Percentiles rank a stretch among this genome's conserved stretches.
Evolutionary conservation across 78 protist species (phyloP).

Genomic region (Pigoraptor vietnamica): DNA sequence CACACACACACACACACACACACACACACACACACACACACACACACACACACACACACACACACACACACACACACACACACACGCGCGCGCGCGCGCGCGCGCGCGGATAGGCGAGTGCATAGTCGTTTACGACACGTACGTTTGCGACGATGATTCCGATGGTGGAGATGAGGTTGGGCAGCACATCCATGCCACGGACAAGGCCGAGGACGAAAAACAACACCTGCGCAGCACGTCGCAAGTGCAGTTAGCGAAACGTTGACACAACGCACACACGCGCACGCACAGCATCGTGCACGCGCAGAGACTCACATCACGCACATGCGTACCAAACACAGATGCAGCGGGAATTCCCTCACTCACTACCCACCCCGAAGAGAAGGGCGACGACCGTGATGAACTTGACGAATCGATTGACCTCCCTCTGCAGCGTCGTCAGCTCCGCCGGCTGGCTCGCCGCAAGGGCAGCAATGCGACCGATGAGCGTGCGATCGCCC

Average conservation of each 20-base stretch:
- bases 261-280: not conserved
- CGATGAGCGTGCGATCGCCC: slow-evolving; percentile 88
- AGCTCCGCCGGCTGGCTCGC: not conserved
- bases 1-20: too few species aligned
- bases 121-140: not conserved
- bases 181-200: not conserved
- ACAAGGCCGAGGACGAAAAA: not conserved
- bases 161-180: not conserved
- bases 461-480: slow-evolving; percentile 73
- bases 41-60: too few species aligned
- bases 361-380: slow-evolving; percentile 20
- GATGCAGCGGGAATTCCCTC: too few species aligned
- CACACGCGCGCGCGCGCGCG: too few species aligned
- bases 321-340: not conserved
- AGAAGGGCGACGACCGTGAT: slow-evolving; percentile 32
- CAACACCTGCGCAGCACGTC: not conserved
- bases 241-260: too few species aligned
- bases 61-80: too few species aligned
- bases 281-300: not conserved
- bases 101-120: too few species aligned
- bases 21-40: too few species aligned
- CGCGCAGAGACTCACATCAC: not conserved
- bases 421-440: not conserved
- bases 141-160: not conserved
- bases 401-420: not conserved